Evolutionary conservation across 225 moss, liverwort and hornwort species (phyloP), one percentile per base, ranked within the genome.

Genomic region (Sphagnum contortum): DNA sequence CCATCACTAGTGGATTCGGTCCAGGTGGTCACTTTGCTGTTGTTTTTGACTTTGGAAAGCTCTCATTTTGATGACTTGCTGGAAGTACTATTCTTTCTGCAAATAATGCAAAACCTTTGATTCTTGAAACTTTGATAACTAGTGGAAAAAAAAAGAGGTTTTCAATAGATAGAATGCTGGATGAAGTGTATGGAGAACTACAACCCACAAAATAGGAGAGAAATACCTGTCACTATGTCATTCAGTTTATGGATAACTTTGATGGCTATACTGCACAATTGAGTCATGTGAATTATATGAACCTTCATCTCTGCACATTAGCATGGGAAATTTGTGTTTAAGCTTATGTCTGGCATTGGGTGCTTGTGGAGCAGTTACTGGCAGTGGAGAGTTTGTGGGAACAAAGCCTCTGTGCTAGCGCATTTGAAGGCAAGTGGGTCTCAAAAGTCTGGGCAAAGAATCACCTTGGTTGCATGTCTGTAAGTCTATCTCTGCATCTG

Each of bases 401-500:
- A 65, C 88, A 90, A 71, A 92, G 96, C 14, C 78, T 98, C 71
- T 98, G 96, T 73, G 90, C 79, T 51, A 98, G 96, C 69, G 83
- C 88, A 51, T 98, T 80, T 53, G 90, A 89, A 75, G 92, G 96
- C 64, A 87, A 75, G 74, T 98, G 96, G 96, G 73, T 92, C 53
- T 90, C 90, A 12, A 98, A 92, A 81, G 81, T 87, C 6, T 98
- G 96, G 96, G 85, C 83, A 8, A 90, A 85, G 65, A 92, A 98
- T 50, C 90, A 92, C 68, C 76, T 87, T 58, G 88, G 96, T 67
- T 89, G 85, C 69, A 89, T 94, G 70, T 94, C 94, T 67, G 94
- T 94, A 74, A 86, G 71, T 45, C 52, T 52, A 29, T 29, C 29
- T 29, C 29, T 29, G 0, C 1, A 29, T 29, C 29, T 29, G 29